Base-by-base conservation (phyloP, 2,329 filamentous ascomycete species). In the Ascocoryne sarcoides region DNA sequence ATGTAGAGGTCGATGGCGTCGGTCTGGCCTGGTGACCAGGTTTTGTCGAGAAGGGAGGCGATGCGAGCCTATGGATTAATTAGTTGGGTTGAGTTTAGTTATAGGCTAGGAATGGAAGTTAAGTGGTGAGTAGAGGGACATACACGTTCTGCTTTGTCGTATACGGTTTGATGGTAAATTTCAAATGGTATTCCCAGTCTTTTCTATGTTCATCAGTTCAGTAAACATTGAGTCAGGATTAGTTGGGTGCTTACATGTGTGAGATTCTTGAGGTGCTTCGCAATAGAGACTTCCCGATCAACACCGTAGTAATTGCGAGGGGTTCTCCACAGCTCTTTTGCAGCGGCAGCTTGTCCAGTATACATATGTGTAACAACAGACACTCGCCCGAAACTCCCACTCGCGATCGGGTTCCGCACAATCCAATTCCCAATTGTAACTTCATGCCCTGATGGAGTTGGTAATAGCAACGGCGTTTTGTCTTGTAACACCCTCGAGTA, bases 271-370 rank as follows among this genome's bases (percentile, higher is more conserved):
- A 51, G 28, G 20, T 41, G 16, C 26, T 44, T 44, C 4, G 42
- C 42, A 28, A 49, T 51, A 9, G 10, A 26, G 19, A 51, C 43
- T 36, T 51, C 48, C n/a, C 40, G 36, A 30, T 51, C 44, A 12
- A 51, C 47, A 28, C 30, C 34, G 10, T 32, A 15, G 5, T 20
- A 38, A 32, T 51, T 49, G 7, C 42, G 32, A 20, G 19, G 32
- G 14, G 48, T 51, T 15, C 40, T 39, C 46, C 46, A 51, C 10
- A 51, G 37, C 31, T 51, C 48, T 36, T 51, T 49, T 15, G 47
- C 46, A 21, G 48, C 48, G 16, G 48, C 46, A 16, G 45, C 19
- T 32, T 47, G 23, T 12, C 48, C 48, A 14, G 46, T 51, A 17
- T 40, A 21, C 33, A 32, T 40, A 40, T 51, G 42, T 15, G 47